A percentile compares a stretch with the other conserved stretches of the same genome.
Evolutionary conservation across 768 basidiomycete genomes (phyloP).

Genomic region (Cyclocybe cylindracea): DNA sequence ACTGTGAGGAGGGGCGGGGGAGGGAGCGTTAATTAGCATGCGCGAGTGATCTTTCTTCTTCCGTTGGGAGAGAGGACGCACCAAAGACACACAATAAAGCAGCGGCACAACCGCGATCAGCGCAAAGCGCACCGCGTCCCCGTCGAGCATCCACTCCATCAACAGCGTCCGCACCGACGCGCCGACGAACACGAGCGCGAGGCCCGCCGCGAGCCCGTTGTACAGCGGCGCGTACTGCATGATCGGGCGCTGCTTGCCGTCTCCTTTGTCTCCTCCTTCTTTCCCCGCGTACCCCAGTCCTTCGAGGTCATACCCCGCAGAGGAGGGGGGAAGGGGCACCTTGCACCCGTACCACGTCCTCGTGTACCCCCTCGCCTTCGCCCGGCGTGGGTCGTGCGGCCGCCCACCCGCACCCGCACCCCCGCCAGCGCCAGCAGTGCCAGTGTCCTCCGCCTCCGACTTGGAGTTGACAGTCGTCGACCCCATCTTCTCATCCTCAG

Average conservation of each 20-base stretch:
- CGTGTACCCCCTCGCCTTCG: slow-evolving; percentile 30
- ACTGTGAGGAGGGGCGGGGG: slow-evolving; percentile 48
- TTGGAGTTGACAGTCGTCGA: not conserved
- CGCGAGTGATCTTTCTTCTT: too few species aligned
- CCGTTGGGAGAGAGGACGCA: slow-evolving; percentile 24
- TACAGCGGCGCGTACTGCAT: slow-evolving; percentile 68
- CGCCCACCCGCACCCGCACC: not conserved
- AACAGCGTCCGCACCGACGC: slow-evolving; percentile 65
- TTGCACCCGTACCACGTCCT: slow-evolving; percentile 66
- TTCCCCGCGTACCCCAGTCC: slow-evolving; percentile 18
- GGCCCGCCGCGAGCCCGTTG: slow-evolving; percentile 59
- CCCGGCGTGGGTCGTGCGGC: slow-evolving; percentile 3
- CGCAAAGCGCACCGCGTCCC: slow-evolving; percentile 57
- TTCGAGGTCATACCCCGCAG: slow-evolving; percentile 10
- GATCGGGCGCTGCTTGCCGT: slow-evolving; percentile 24
- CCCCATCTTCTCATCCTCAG: slow-evolving; percentile 4
- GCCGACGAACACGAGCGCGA: slow-evolving; percentile 65
- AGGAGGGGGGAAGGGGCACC: slow-evolving; percentile 26
- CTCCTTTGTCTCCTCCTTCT: slow-evolving; percentile 26
- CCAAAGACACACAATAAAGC: slow-evolving; percentile 73
- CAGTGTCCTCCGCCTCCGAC: not conserved
- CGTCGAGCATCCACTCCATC: slow-evolving; percentile 69
- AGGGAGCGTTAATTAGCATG: too few species aligned
- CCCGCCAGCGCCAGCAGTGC: not conserved
- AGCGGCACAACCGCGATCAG: slow-evolving; percentile 62